phyloP scores from a whole-genome alignment of 2,329 filamentous ascomycete species.

The Ceratocystis variospora region DNA sequence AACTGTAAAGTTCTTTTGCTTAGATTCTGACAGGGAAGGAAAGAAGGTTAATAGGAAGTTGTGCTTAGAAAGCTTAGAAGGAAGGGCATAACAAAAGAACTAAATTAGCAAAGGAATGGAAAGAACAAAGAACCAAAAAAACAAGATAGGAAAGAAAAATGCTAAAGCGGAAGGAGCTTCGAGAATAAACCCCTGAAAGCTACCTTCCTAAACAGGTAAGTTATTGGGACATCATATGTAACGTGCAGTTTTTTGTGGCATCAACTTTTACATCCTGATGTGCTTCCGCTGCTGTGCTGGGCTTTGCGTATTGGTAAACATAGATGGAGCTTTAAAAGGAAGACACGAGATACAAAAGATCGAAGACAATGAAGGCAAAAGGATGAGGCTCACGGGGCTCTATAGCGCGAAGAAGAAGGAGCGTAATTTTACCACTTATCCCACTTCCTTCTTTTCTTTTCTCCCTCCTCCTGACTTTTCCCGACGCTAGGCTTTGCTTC shows the following conservation, averaged over 20 bases:
- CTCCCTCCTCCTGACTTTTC: background rate
- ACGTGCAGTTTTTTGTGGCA: background rate
- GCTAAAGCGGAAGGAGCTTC: background rate
- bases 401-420: background rate
- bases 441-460: background rate
- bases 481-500: background rate
- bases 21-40: no score
- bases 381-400: background rate
- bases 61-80: background rate
- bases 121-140: background rate
- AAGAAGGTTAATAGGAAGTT: no score
- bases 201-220: slow-evolving; percentile 6
- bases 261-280: background rate
- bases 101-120: background rate
- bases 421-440: background rate
- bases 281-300: background rate
- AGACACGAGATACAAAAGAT: background rate
- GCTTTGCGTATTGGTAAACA: background rate
- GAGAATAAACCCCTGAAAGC: background rate
- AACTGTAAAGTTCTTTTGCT: no score
- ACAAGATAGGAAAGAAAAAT: background rate
- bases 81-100: background rate
- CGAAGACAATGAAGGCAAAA: background rate
- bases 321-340: background rate
- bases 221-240: background rate